These are phyloP conservation scores for Agaricales sp. DNA, from an alignment of 1,284 basidiomycete genomes.

Conservation along the genomic window DNA sequence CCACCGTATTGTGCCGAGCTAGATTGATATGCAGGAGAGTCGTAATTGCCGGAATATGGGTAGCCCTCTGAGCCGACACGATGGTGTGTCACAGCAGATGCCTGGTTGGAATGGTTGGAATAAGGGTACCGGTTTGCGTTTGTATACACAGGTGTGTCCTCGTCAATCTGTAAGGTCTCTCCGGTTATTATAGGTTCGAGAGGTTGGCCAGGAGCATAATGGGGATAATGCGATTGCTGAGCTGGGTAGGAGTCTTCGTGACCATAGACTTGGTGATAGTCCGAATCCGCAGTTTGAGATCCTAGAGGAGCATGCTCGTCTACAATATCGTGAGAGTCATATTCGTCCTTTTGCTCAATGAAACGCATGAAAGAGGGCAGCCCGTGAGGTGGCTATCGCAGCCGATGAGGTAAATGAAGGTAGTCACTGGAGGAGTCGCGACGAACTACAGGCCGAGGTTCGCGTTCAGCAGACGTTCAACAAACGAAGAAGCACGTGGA, in stretches of 20 bases:
- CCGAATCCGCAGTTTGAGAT: too few species aligned
- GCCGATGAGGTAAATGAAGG: neutral
- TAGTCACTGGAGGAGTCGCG: too few species aligned
- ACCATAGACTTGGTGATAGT: neutral
- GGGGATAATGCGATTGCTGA: neutral
- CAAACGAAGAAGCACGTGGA: too few species aligned
- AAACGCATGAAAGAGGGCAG: neutral
- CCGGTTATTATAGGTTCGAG: constrained; percentile 39
- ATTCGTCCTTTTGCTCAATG: neutral
- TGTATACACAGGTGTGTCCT: constrained; percentile 7
- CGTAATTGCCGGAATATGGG: constrained; percentile 8
- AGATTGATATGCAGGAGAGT: constrained; percentile 12
- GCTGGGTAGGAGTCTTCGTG: neutral
- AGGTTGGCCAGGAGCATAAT: constrained; percentile 28
- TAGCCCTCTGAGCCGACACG: constrained; percentile 7
- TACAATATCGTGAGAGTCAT: neutral
- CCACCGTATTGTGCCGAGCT: constrained; percentile 17
- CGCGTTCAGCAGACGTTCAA: neutral
- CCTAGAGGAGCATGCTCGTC: neutral
- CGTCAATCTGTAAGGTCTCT: constrained; percentile 31
- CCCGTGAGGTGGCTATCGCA: neutral
- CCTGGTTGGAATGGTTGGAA: constrained; percentile 12
- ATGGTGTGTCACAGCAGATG: too few species aligned
- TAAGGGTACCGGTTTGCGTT: constrained; percentile 10
- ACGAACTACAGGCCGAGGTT: too few species aligned